These are phyloP conservation scores for Psidium friedrichsthalianum DNA, from an alignment of 345 rosid species.

Conservation along the genomic window DNA sequence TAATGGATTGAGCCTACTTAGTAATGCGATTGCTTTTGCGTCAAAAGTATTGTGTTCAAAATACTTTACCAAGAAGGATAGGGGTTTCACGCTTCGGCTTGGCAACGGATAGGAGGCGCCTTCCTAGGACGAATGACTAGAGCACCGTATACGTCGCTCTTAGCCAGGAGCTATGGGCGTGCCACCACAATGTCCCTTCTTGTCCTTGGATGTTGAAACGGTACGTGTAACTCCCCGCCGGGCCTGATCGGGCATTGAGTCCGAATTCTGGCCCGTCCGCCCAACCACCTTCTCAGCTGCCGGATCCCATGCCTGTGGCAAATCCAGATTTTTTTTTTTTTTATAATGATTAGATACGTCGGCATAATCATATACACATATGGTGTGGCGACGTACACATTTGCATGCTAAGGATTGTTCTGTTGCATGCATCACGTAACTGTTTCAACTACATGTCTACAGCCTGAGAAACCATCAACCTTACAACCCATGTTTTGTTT, in stretches of 20 bases:
- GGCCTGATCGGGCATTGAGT: conserved; percentile 96
- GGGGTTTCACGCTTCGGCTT: conserved; percentile 63
- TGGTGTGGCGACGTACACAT: neutral
- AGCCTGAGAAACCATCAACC: neutral
- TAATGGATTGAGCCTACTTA: neutral
- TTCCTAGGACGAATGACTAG: conserved; percentile 49
- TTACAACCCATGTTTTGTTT: too few species aligned
- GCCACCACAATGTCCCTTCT: conserved; percentile 99
- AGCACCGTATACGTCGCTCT: conserved; percentile 93
- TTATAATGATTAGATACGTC: neutral
- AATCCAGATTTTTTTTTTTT: neutral
- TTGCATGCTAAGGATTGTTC: neutral
- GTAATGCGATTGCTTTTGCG: neutral
- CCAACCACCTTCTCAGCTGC: conserved; percentile 84
- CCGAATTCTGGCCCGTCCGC: conserved; percentile 91
- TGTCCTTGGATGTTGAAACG: conserved; percentile 80
- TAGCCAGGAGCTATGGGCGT: conserved; percentile 96
- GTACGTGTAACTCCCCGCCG: conserved; percentile 63
- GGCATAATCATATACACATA: neutral
- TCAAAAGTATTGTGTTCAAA: neutral
- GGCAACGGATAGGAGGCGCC: conserved; percentile 65
- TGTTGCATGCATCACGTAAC: conserved; percentile 51
- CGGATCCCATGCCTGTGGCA: conserved; percentile 71
- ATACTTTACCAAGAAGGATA: conserved; percentile 50
- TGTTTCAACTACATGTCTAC: neutral